Percentiles rank a stretch among this genome's conserved stretches.
These are phyloP conservation scores for Mrakia blollopis DNA, from an alignment of 768 basidiomycete genomes.

Conservation along the genomic window DNA sequence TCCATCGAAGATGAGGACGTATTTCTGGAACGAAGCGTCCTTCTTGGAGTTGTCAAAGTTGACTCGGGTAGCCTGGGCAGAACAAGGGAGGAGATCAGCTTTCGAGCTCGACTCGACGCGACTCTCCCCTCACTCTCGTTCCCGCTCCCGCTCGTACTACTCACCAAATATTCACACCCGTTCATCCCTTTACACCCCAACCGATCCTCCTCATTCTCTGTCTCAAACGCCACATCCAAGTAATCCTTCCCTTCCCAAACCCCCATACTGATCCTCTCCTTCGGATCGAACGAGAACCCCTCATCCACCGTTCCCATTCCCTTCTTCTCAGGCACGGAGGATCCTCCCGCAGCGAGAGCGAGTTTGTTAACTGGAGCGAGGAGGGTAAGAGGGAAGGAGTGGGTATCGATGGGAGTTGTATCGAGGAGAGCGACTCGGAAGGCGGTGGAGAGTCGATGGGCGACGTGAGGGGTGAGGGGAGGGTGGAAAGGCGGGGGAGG, in stretches of 20 bases:
- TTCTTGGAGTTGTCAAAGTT: conserved; percentile 12
- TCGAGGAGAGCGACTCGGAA: conserved; percentile 22
- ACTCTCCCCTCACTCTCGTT: too few species aligned
- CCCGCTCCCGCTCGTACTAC: neutral
- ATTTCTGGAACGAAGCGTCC: conserved; percentile 13
- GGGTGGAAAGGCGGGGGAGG: conserved; percentile 14
- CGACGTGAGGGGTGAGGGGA: conserved; percentile 16
- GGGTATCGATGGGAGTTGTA: conserved; percentile 18
- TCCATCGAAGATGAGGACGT: conserved; percentile 20
- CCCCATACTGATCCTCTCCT: conserved; percentile 22
- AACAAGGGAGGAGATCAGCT: neutral
- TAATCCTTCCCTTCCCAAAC: conserved; percentile 6
- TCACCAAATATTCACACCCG: conserved; percentile 17
- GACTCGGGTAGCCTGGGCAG: conserved; percentile 3
- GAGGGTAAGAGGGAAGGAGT: conserved; percentile 27
- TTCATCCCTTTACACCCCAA: conserved; percentile 3
- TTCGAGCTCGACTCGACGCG: neutral
- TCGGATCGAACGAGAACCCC: conserved; percentile 4
- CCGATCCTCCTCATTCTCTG: neutral
- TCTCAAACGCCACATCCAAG: conserved; percentile 26
- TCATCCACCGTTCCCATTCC: neutral
- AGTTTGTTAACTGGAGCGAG: conserved; percentile 14
- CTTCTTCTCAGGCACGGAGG: neutral
- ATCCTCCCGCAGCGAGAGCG: neutral
- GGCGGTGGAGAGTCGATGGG: conserved; percentile 15